Percentiles rank a stretch among this genome's conserved stretches.
These are phyloP conservation scores for Alternaria viburni DNA, from an alignment of 2,329 filamentous ascomycete species.

Conservation along the genomic window DNA sequence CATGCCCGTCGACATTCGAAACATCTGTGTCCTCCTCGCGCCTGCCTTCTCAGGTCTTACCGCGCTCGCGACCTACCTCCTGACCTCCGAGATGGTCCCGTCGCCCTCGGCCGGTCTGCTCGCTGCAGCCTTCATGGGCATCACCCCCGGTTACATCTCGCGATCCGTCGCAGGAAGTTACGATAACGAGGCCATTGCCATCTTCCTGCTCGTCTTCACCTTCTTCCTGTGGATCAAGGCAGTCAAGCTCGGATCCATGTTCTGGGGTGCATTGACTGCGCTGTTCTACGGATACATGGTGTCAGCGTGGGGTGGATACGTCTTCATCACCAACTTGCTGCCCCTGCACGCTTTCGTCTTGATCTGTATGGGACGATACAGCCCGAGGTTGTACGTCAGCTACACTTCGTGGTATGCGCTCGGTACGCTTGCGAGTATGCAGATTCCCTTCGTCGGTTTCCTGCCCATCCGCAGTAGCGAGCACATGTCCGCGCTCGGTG, in stretches of 20 bases:
- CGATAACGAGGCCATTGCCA: conserved; percentile 99
- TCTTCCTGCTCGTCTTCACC: conserved; percentile 97
- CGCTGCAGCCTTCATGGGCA: conserved; percentile 95
- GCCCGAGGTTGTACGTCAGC: conserved; percentile 89
- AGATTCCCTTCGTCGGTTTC: conserved; percentile 98
- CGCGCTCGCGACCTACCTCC: conserved; percentile 88
- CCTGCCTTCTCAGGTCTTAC: conserved; percentile 94
- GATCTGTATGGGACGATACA: conserved; percentile 96
- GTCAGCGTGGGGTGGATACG: conserved; percentile 98
- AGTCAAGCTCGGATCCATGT: conserved; percentile 92
- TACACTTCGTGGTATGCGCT: conserved; percentile 99
- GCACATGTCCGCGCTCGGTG: conserved; percentile 95
- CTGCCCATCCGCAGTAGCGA: conserved; percentile 95
- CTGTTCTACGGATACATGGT: conserved; percentile 99
- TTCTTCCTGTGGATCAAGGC: conserved; percentile 99
- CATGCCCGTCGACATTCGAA: conserved; percentile 95
- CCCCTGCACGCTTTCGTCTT: conserved; percentile 93
- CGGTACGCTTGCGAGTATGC: conserved; percentile 96
- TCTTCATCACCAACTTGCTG: conserved; percentile 97
- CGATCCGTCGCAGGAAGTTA: conserved; percentile 97
- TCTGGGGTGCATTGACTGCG: conserved; percentile 93
- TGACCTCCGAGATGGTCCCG: conserved; percentile 97
- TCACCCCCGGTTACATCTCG: conserved; percentile 96
- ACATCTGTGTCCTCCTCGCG: conserved; percentile 96
- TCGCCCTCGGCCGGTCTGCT: conserved; percentile 93